Conservation (phyloP, 768 basidiomycete species). For the Clavulina sp. region DNA sequence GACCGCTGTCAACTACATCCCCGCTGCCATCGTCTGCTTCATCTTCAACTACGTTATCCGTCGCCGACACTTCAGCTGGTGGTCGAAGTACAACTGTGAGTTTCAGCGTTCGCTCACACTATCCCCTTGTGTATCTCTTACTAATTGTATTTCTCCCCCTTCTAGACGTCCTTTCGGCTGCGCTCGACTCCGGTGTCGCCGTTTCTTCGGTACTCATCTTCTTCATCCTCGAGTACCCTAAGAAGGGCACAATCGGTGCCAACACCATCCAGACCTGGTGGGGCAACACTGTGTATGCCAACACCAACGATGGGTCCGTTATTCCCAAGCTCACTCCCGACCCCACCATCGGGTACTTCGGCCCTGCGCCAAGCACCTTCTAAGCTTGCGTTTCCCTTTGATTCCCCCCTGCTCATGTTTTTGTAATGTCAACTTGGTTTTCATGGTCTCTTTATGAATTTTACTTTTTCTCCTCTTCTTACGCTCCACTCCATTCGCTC, state of each 20-base stretch:
- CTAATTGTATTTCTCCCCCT: no score
- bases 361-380: no score
- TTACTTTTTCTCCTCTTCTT: no score
- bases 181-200: constrained; percentile 16
- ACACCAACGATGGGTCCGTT: constrained; percentile 5
- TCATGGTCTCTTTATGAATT: no score
- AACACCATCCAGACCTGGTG: constrained; percentile 44
- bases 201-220: constrained; percentile 17
- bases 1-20: constrained; percentile 46
- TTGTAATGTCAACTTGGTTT: no score
- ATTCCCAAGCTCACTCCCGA: neutral
- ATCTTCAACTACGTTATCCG: constrained; percentile 13
- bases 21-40: constrained; percentile 15
- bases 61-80: constrained; percentile 12
- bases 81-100: constrained; percentile 13
- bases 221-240: constrained; percentile 39
- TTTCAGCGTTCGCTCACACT: constrained; percentile 8
- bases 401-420: no score
- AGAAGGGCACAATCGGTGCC: constrained; percentile 38
- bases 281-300: constrained; percentile 34
- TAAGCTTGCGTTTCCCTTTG: no score
- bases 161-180: constrained; percentile 15
- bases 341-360: neutral
- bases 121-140: no score
- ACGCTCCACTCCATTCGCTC: no score